phyloP scores from a whole-genome alignment of 176 grass and related monocot species.

The Leersia perrieri region DNA sequence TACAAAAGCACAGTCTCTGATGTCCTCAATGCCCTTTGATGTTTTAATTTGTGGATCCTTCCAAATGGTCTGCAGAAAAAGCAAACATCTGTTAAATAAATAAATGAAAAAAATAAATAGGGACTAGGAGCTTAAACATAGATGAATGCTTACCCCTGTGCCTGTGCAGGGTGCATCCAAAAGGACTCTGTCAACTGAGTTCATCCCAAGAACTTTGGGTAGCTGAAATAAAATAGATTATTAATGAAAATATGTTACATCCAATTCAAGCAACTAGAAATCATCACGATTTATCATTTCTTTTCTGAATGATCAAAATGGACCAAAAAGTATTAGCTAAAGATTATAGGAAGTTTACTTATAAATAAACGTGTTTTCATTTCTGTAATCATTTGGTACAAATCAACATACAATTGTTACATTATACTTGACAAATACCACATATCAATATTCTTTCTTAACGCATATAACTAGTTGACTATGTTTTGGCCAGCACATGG shows the following conservation, averaged over 20 bases:
- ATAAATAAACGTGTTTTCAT: background rate
- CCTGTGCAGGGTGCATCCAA: conserved; percentile 97
- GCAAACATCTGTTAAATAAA: background rate
- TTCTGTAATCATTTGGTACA: conserved; percentile 1
- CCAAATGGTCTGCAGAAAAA: conserved; percentile 79
- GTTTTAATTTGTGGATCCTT: conserved; percentile 85
- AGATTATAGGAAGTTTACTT: background rate
- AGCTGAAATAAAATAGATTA: conserved; percentile 54
- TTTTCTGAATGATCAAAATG: conserved; percentile 10
- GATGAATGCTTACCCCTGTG: conserved; percentile 58
- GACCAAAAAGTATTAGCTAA: background rate
- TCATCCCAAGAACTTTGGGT: conserved; percentile 79
- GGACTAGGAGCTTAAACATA: conserved; percentile 25
- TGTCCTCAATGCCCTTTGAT: conserved; percentile 84
- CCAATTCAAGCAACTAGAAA: background rate
- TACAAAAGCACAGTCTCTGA: conserved; percentile 79
- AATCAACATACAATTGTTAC: background rate
- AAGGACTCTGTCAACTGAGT: conserved; percentile 95
- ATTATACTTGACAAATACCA: background rate
- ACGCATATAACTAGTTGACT: background rate
- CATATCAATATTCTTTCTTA: background rate
- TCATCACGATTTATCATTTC: background rate
- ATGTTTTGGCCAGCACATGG: background rate
- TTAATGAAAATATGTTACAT: background rate
- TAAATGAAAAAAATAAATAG: conserved; percentile 7